Evolutionary conservation across 2,329 filamentous ascomycete species (phyloP), one percentile per base, ranked within the genome.

Genomic region (Samsoniella hepiali): DNA sequence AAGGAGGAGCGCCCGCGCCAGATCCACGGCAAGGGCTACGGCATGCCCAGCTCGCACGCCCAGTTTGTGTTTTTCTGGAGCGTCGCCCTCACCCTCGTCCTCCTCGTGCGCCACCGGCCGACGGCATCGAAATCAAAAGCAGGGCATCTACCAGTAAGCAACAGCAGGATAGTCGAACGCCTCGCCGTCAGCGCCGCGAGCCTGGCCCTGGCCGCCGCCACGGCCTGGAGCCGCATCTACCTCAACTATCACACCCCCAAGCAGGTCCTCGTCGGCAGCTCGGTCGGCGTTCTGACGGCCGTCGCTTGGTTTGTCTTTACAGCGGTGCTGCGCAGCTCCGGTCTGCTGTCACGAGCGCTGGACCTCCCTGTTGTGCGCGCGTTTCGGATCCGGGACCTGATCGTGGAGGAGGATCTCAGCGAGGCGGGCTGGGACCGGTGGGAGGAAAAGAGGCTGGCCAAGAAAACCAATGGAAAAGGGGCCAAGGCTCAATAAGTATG

Each of bases 51-150:
- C 51, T 97, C 93, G 44, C 95, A 99, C 78, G 91, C 95, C 9
- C 95, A 99, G 79, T 99, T 97, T 74, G 90, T 94, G 65, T 85
- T 90, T 63, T 99, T 92, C 81, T 98, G 97, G 84, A 89, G 91
- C 64, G 79, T 96, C 63, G 95, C 91, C 66, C 79, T 98, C 65
- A 82, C 86, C 31, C 81, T 99, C 27, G 98, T 98, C 79, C 83
- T 99, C 51, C 83, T 97, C 53, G 80, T 93, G 65, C 86, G 94
- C 65, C 93, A 97, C 75, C 81, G 82, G 5, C 89, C 89, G 62
- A 55, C 60, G 45, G 32, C 34, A 54, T 42, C 60, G 57, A 32
- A 49, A 47, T 13, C 38, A 40, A 40, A 40, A 40, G 10, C 13
- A 13, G 7, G 38, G 38, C 38, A 15, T 38, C 44, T 10, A 4